These are phyloP conservation scores for Penicillium nucicola DNA, from an alignment of 495 filamentous ascomycete genomes.

Conservation along the genomic window DNA sequence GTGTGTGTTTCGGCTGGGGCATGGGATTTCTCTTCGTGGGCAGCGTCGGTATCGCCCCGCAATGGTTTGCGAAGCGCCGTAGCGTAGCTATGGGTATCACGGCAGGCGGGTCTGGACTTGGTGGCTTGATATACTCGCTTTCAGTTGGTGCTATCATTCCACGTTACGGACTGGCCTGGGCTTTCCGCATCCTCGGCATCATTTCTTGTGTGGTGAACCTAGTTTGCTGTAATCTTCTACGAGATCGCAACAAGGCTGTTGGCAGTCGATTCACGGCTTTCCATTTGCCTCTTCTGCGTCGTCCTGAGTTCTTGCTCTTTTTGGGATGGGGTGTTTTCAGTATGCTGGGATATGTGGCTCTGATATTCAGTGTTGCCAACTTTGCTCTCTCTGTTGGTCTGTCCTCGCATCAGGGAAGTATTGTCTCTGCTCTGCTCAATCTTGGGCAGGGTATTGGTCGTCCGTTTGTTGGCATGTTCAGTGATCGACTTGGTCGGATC, in stretches of 20 bases:
- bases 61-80: conserved; percentile 73
- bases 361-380: conserved; percentile 74
- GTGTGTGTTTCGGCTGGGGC: conserved; percentile 70
- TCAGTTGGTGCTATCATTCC: conserved; percentile 54
- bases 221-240: conserved; percentile 57
- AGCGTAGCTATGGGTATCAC: conserved; percentile 73
- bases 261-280: conserved; percentile 62
- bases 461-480: conserved; percentile 69
- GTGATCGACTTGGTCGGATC: conserved; percentile 68
- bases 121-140: conserved; percentile 61
- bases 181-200: conserved; percentile 70
- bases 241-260: conserved; percentile 68
- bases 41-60: conserved; percentile 66
- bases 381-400: conserved; percentile 69
- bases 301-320: conserved; percentile 60
- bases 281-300: conserved; percentile 57
- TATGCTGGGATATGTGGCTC: conserved; percentile 71
- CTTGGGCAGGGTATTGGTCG: conserved; percentile 67
- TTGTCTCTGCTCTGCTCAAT: conserved; percentile 71
- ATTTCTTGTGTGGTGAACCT: conserved; percentile 63
- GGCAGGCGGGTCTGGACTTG: conserved; percentile 70
- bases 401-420: conserved; percentile 60
- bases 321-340: conserved; percentile 67
- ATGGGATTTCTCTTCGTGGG: conserved; percentile 76
- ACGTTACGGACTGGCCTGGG: conserved; percentile 61